Evolutionary conservation across 208 protist species (phyloP), one percentile per base, ranked within the genome.

Genomic region (Acanthamoeba pearcei): DNA sequence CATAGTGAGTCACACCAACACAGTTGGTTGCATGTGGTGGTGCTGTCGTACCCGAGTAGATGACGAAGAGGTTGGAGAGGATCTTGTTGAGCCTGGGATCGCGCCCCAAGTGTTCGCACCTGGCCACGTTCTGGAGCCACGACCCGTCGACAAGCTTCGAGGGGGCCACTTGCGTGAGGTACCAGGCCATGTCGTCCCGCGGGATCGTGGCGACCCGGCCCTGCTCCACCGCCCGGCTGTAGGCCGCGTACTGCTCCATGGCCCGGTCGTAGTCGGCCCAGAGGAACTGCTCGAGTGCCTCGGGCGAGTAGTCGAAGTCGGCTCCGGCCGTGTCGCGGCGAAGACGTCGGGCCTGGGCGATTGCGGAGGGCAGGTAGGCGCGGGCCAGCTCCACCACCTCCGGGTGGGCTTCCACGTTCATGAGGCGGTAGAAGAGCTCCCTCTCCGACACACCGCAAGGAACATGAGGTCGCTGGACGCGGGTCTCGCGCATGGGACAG

Each of bases 71-170:
- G 85, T 91, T 76, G 38, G 85, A 91, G 9, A 91, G 66, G 42
- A 76, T 49, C 68, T 29, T 49, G 64, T 76, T 91, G 85, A 91
- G 38, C 19, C 42, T 0, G 3, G 60, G 38, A 38, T 91, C 85
- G 3, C 9, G 5, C 0, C 46, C 22, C 35, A 82, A 17, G 74
- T 57, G 74, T 17, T 46, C 19, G 38, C 46, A 53, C 74, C 53
- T n/a, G 74, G 42, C 35, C 46, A 32, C 74, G 74, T 53, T 80
- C 62, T 93, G 89, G 64, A 93, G 29, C 89, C 89, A 93, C n/a
- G 89, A 49, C 19, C 89, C 89, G 62, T 93, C 89, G 32, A 93
- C 89, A 13, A 85, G 53, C 60, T 93, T 93, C 22, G 89, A 27
- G 32, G 60, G 24, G 32, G 89, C 76, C 17, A 93, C 22, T n/a